Evolutionary conservation across 2,329 filamentous ascomycete genomes (phyloP).

Genomic region (Talaromyces sp.): DNA sequence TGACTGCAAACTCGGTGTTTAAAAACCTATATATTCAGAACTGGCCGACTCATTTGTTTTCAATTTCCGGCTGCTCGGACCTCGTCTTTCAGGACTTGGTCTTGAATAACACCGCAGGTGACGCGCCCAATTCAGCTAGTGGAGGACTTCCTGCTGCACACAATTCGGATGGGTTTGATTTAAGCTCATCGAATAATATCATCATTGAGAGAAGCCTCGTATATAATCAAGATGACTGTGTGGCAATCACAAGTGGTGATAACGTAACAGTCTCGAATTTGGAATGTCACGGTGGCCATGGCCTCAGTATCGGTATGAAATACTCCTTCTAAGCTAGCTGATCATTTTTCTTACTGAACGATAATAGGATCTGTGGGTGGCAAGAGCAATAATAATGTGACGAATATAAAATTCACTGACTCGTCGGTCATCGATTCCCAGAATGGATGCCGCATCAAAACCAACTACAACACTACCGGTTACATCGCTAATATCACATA

Average conservation of each 20-base stretch:
- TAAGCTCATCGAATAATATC: background rate
- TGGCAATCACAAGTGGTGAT: background rate
- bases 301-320: background rate
- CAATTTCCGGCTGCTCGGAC: background rate
- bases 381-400: background rate
- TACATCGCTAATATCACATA: background rate
- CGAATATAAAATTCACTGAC: background rate
- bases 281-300: background rate
- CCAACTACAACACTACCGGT: background rate
- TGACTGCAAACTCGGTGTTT: background rate
- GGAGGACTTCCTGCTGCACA: background rate
- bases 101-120: background rate
- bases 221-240: background rate
- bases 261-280: background rate
- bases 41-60: slow-evolving; percentile 3
- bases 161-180: background rate
- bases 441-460: background rate
- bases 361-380: background rate
- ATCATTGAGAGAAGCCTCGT: background rate
- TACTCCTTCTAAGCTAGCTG: background rate
- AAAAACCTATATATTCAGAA: background rate
- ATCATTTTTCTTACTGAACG: background rate
- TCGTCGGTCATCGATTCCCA: background rate
- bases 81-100: background rate
- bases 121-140: background rate